Evolutionary conservation across 441 rosid genomes (phyloP).

Genomic region (Populus trichocarpa): DNA sequence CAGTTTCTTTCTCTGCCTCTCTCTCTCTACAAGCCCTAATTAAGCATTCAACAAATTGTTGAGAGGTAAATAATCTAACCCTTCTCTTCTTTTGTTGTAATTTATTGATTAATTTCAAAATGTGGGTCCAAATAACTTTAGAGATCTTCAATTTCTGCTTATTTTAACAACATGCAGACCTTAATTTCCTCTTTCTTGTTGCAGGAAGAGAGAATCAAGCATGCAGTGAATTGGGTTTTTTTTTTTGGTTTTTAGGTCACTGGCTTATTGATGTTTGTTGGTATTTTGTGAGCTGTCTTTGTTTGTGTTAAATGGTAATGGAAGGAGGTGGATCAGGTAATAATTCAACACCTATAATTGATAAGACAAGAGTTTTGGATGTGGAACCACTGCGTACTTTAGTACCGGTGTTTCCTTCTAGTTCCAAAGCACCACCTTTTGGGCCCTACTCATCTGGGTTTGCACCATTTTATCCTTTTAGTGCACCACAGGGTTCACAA

Average conservation of each 20-base stretch:
- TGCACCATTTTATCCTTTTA: constrained; percentile 63
- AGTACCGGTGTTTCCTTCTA: constrained; percentile 53
- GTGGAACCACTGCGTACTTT: constrained; percentile 61
- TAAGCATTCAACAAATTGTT: not conserved
- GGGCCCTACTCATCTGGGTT: constrained; percentile 63
- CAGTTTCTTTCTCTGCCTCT: not conserved
- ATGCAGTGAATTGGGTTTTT: not conserved
- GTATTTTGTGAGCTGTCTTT: not conserved
- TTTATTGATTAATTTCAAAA: constrained; percentile 3
- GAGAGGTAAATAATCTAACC: not conserved
- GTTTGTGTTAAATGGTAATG: constrained; percentile 18
- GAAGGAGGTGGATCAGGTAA: constrained; percentile 27
- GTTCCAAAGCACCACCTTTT: constrained; percentile 38
- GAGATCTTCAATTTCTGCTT: constrained; percentile 1
- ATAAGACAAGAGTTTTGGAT: constrained; percentile 63
- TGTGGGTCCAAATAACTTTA: not conserved
- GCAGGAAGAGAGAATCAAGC: not conserved
- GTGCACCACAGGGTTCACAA: constrained; percentile 26
- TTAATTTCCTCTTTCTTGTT: not conserved
- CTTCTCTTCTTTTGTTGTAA: not conserved
- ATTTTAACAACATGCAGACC: not conserved
- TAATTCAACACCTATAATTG: constrained; percentile 29
- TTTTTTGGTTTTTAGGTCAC: not conserved
- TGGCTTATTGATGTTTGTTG: not conserved
- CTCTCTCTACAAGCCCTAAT: not conserved